phyloP scores from a whole-genome alignment of 495 filamentous ascomycete genomes.

The Neurospora cerealis region DNA sequence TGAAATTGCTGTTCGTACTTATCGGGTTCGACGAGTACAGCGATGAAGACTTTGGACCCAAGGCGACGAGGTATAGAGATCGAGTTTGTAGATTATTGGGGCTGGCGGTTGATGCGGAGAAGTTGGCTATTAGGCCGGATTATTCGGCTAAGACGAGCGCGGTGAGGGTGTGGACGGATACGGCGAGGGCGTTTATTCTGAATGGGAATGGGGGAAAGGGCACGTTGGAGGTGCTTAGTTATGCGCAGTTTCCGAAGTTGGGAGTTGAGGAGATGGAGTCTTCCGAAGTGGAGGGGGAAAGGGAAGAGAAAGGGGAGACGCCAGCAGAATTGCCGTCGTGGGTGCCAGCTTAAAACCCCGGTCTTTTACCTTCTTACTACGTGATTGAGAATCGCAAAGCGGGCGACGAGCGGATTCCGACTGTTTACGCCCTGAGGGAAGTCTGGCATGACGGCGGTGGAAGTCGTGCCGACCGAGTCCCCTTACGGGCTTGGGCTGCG shows the following conservation, averaged over 20 bases:
- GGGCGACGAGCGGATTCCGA: neutral
- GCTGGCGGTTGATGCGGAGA: constrained; percentile 5
- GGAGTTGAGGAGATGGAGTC: neutral
- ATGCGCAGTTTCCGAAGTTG: constrained; percentile 5
- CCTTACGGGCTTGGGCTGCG: neutral
- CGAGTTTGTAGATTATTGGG: constrained; percentile 4
- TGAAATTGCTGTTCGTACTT: neutral
- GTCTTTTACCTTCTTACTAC: neutral
- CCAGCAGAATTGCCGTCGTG: neutral
- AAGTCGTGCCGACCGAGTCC: neutral
- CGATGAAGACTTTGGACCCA: neutral
- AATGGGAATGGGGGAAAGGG: neutral
- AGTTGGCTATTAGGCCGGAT: constrained; percentile 2
- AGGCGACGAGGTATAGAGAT: constrained; percentile 1
- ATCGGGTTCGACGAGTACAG: neutral
- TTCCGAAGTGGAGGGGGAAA: no score
- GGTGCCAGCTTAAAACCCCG: constrained; percentile 5
- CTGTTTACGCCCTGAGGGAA: constrained; percentile 3
- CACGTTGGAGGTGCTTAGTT: neutral
- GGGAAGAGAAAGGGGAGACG: neutral
- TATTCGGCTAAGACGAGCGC: neutral
- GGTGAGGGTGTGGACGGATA: neutral
- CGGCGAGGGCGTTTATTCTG: constrained; percentile 5
- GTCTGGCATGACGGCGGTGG: neutral
- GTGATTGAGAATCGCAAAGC: neutral